Conservation (phyloP, 148 eudicot species). For the Camellia lanceoleosa region DNA sequence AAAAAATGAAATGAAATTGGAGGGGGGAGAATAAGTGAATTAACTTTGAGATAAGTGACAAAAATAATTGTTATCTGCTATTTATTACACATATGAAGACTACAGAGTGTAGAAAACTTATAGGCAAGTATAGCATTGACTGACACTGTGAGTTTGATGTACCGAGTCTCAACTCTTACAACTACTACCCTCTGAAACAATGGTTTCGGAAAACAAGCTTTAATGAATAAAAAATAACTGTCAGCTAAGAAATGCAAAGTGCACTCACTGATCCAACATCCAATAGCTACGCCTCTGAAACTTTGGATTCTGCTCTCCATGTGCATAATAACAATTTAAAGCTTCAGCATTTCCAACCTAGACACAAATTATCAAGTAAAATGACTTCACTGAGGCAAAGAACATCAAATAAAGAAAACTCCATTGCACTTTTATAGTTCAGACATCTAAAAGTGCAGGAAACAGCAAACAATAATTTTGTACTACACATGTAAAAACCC, state of each 20-base stretch:
- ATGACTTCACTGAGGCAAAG: not conserved
- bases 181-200: not conserved
- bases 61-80: not conserved
- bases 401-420: not conserved
- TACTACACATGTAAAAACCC: not conserved
- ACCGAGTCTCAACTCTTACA: too few species aligned
- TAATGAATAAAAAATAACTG: not conserved
- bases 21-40: not conserved
- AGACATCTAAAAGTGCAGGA: not conserved
- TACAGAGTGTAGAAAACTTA: not conserved
- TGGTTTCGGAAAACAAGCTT: not conserved
- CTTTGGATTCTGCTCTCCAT: conserved; percentile 67
- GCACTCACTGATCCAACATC: conserved; percentile 94
- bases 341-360: conserved; percentile 93
- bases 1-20: not conserved
- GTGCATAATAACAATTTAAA: conserved; percentile 91
- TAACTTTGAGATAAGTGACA: not conserved
- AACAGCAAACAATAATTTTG: not conserved
- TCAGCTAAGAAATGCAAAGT: conserved; percentile 7
- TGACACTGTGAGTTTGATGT: not conserved
- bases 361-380: conserved; percentile 17
- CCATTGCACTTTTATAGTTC: not conserved
- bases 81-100: not conserved
- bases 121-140: too few species aligned
- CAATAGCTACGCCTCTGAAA: conserved; percentile 96